Percentiles rank a stretch among this genome's conserved stretches.
phyloP scores from a whole-genome alignment of 306 rosid genomes.

The Castanea sativa region DNA sequence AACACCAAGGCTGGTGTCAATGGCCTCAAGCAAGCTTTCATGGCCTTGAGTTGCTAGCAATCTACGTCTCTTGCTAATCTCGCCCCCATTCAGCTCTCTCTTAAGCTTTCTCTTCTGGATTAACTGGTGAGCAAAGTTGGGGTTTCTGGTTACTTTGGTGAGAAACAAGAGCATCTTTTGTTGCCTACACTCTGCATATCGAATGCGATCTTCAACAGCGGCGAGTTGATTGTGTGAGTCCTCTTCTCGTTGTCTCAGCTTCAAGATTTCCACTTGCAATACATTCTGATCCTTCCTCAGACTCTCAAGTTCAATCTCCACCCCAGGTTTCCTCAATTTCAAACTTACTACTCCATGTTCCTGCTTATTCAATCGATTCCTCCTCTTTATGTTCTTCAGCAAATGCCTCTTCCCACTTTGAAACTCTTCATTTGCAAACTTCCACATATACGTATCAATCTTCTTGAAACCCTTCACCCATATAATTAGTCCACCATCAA shows the following conservation, averaged over 20 bases:
- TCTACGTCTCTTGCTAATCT: conserved; percentile 51
- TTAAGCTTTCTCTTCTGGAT: conserved; percentile 41
- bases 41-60: conserved; percentile 37
- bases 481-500: not conserved
- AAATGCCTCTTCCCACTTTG: conserved; percentile 82
- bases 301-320: conserved; percentile 58
- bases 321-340: conserved; percentile 29
- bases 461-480: conserved; percentile 75
- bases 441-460: conserved; percentile 85
- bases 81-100: conserved; percentile 45
- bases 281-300: conserved; percentile 60
- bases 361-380: conserved; percentile 47
- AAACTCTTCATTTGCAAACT: conserved; percentile 89
- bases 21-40: conserved; percentile 22
- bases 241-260: conserved; percentile 60
- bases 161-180: conserved; percentile 64
- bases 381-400: conserved; percentile 82
- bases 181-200: conserved; percentile 49
- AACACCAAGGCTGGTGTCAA: conserved; percentile 6
- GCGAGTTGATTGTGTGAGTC: conserved; percentile 47
- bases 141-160: conserved; percentile 42
- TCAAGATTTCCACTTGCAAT: conserved; percentile 58
- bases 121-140: conserved; percentile 41
- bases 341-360: conserved; percentile 21
- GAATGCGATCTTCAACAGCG: conserved; percentile 50